Percentiles rank a stretch among this genome's conserved stretches.
Conservation (phyloP, 192 early-diverging fungal genomes). For the Coemansia sp. region DNA sequence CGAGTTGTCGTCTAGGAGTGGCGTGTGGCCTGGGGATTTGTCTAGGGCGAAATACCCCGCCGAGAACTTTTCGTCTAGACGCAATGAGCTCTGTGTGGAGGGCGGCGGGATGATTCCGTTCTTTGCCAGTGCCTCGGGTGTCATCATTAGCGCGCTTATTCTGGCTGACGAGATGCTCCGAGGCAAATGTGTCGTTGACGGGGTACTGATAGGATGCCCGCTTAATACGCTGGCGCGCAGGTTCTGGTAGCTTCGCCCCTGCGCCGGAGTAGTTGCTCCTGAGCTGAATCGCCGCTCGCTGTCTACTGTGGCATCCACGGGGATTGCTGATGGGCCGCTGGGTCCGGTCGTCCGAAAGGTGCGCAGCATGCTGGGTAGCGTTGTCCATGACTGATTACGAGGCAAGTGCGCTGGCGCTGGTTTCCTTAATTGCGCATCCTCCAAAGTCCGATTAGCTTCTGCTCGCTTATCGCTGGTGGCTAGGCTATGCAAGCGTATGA, state of each 20-base stretch:
- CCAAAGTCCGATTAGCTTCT: not conserved
- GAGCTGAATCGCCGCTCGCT: constrained; percentile 4
- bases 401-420: not conserved
- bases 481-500: constrained; percentile 23
- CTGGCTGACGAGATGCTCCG: constrained; percentile 23
- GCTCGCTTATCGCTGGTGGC: constrained; percentile 6
- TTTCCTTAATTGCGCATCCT: not conserved
- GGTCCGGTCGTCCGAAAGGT: constrained; percentile 13
- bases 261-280: not conserved
- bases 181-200: not conserved
- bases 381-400: constrained; percentile 8
- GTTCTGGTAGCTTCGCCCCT: constrained; percentile 4
- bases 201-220: not conserved
- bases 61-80: constrained; percentile 11
- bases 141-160: constrained; percentile 37
- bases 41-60: constrained; percentile 23
- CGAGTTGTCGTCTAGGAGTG: not conserved
- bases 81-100: constrained; percentile 26
- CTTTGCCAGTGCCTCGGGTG: constrained; percentile 26
- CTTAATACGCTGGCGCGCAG: constrained; percentile 7
- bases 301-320: not conserved
- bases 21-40: not conserved
- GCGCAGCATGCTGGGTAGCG: constrained; percentile 3
- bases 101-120: constrained; percentile 39
- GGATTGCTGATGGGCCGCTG: not conserved